These are phyloP conservation scores for Nematodospora valgi DNA, from an alignment of 805 yeast genomes.

Conservation along the genomic window DNA sequence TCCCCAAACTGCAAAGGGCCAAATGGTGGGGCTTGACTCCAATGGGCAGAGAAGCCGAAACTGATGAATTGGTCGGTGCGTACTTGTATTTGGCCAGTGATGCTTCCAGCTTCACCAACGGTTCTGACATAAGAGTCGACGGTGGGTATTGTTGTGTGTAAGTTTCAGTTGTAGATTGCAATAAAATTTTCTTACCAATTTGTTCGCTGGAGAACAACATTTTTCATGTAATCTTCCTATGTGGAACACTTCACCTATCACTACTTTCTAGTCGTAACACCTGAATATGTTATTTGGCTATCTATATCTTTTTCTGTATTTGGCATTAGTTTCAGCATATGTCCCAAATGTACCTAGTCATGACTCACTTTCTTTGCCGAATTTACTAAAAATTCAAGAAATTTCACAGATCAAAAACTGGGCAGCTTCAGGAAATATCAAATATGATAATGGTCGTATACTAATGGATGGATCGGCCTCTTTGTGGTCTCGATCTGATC, in stretches of 20 bases:
- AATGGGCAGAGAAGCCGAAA: constrained; percentile 70
- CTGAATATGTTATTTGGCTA: too few species aligned
- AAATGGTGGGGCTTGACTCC: constrained; percentile 51
- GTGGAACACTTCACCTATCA: too few species aligned
- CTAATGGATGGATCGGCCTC: constrained; percentile 16
- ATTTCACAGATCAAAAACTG: constrained; percentile 26
- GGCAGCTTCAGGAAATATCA: constrained; percentile 59
- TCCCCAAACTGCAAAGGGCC: constrained; percentile 31
- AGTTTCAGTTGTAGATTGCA: constrained; percentile 33
- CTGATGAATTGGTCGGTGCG: constrained; percentile 76
- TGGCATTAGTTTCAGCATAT: too few species aligned
- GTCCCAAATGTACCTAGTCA: constrained; percentile 4
- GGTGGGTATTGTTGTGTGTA: constrained; percentile 63
- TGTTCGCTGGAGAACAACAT: too few species aligned
- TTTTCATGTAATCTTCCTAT: too few species aligned
- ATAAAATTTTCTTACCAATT: too few species aligned
- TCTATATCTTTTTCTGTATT: too few species aligned
- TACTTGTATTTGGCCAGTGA: constrained; percentile 76
- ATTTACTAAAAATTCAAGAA: constrained; percentile 23
- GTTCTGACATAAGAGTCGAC: constrained; percentile 72
- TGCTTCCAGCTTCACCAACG: constrained; percentile 78
- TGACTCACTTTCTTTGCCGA: constrained; percentile 41
- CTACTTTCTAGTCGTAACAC: too few species aligned
- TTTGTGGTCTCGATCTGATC: constrained; percentile 17
- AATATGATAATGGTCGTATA: constrained; percentile 74